Conservation (phyloP, 192 early-diverging fungal genomes). For the Podila clonocystis region DNA sequence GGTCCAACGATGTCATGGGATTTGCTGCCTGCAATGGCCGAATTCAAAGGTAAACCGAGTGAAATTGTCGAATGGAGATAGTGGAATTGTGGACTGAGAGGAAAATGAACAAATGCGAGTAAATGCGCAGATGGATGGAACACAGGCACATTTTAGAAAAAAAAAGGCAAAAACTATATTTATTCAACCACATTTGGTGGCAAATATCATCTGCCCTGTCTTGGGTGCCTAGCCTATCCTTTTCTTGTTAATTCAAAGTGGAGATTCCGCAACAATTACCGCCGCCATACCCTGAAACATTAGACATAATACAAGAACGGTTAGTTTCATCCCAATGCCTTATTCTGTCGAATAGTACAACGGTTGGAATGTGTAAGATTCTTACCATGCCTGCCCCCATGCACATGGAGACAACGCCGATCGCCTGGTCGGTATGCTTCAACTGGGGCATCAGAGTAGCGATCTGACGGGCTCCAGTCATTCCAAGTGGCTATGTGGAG, state of each 20-base stretch:
- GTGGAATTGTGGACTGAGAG: not conserved
- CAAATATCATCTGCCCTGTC: not conserved
- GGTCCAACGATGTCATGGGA: constrained; percentile 7
- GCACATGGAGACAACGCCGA: constrained; percentile 93
- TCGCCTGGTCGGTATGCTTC: constrained; percentile 80
- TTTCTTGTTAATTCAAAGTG: not conserved
- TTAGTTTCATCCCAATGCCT: not conserved
- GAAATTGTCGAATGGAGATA: constrained; percentile 7
- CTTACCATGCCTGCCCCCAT: constrained; percentile 84
- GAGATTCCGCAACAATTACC: constrained; percentile 28
- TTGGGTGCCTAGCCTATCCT: not conserved
- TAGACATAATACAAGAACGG: not conserved
- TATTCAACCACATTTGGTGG: constrained; percentile 15
- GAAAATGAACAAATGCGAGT: not conserved
- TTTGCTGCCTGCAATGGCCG: not conserved
- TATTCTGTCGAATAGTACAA: not conserved
- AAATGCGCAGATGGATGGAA: not conserved
- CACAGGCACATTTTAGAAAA: too few relatives aligned
- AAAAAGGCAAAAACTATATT: not conserved
- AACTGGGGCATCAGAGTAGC: constrained; percentile 92
- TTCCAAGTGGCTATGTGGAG: constrained; percentile 68
- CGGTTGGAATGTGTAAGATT: too few relatives aligned
- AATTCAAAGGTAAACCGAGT: not conserved
- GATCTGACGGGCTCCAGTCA: constrained; percentile 94
- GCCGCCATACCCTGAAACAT: constrained; percentile 40